These are phyloP conservation scores for Pisolithus orientalis DNA, from an alignment of 768 basidiomycete species.

Conservation along the genomic window DNA sequence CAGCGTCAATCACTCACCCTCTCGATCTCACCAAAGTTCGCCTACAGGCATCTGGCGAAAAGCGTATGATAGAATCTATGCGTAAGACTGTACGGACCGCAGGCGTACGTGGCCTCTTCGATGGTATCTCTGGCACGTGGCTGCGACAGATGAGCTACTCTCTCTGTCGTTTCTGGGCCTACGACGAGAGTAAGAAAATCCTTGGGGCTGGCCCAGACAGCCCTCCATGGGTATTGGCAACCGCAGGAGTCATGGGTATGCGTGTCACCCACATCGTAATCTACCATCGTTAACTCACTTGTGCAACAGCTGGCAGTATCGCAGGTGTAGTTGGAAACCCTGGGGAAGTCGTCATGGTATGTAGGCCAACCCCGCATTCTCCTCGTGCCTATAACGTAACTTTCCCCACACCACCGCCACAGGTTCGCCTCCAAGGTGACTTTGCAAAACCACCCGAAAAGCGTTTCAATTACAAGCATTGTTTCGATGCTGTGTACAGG, in stretches of 20 bases:
- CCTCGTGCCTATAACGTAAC: constrained; percentile 4
- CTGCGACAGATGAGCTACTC: constrained; percentile 92
- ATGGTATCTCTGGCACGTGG: constrained; percentile 86
- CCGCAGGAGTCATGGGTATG: constrained; percentile 83
- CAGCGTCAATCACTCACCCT: constrained; percentile 84
- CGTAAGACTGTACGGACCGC: constrained; percentile 78
- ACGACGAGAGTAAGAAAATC: constrained; percentile 85
- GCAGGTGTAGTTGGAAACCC: constrained; percentile 89
- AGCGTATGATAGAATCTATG: constrained; percentile 80
- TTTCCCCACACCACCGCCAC: background rate
- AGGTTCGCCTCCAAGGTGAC: constrained; percentile 84
- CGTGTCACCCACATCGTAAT: constrained; percentile 5
- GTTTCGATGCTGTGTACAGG: constrained; percentile 80
- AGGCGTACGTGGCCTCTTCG: constrained; percentile 68
- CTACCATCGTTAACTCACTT: background rate
- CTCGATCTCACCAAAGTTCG: constrained; percentile 89
- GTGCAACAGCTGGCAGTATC: constrained; percentile 63
- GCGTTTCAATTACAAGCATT: constrained; percentile 86
- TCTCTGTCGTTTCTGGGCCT: constrained; percentile 88
- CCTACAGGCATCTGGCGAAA: constrained; percentile 87
- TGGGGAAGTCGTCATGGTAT: constrained; percentile 73
- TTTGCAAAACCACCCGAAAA: constrained; percentile 85
- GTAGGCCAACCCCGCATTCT: constrained; percentile 5
- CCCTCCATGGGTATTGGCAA: constrained; percentile 74
- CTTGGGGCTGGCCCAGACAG: constrained; percentile 61